Evolutionary conservation across 805 yeast species (phyloP), one percentile per base, ranked within the genome.

Genomic region (Spathaspora boniae): DNA sequence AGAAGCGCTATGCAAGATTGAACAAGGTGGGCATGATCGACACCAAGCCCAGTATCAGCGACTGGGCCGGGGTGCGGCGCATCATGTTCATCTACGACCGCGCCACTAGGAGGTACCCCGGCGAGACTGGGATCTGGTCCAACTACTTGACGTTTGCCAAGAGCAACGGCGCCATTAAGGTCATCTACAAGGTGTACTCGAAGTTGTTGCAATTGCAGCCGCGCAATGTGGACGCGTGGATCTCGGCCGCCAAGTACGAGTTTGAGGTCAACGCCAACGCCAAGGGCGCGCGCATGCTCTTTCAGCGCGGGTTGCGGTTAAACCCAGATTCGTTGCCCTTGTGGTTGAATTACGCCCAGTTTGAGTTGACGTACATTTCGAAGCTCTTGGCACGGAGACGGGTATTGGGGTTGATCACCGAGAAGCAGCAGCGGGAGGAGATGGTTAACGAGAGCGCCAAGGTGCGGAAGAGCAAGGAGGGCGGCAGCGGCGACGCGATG

Each of bases 241-340:
- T 93, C 28, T 76, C 86, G 50, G 97, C 96, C 16, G 96, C 97
- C 20, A 86, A 86, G 54, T 87, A 86, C 60, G 98, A 93, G 62
- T 82, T 86, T 50, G 96, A 91, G 48, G 76, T 75, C 19, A 87
- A 93, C 58, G 85, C 91, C 26, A 84, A 88, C 48, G 86, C 95
- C 29, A 80, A 82, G 53, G 89, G 95, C 30, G 89, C 97, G 16
- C 75, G 99, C 58, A 77, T 78, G 7, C 70, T 93, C 17, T 79
- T 88, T 58, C 96, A 89, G 58, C 77, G 84, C 46, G 95, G 83
- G 21, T 68, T 93, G 26, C 72, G 95, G 56, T 84, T 93, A 58
- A 91, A 91, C 53, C 73, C 82, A 2, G 89, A 85, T 33, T 74
- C 81, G 6, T 57, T 68, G 12, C 74, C 72, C 38, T 68, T 93